phyloP scores from a whole-genome alignment of 805 yeast genomes.

The Hanseniaspora taiwanica region DNA sequence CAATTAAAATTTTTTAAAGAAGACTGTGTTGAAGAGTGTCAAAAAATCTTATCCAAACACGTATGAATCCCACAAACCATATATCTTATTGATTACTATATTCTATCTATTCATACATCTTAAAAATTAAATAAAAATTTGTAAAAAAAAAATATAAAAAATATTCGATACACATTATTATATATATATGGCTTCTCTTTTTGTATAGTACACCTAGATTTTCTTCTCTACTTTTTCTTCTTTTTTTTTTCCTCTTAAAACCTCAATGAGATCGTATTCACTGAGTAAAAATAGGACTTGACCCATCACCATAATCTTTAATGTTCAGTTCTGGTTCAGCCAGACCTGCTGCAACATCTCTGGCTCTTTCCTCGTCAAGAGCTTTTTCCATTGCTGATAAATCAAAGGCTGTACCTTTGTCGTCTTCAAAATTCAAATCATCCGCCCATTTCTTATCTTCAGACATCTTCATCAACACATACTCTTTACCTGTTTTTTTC shows the following conservation, averaged over 20 bases:
- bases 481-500: constrained; percentile 53
- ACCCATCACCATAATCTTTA: constrained; percentile 68
- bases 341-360: not conserved
- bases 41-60: constrained; percentile 3
- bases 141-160: not conserved
- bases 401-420: constrained; percentile 30
- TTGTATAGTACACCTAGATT: too few relatives aligned
- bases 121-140: too few relatives aligned
- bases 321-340: constrained; percentile 28
- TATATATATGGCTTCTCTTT: too few relatives aligned
- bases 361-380: constrained; percentile 16
- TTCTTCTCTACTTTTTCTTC: too few relatives aligned
- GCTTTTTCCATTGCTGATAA: constrained; percentile 29
- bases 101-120: not conserved
- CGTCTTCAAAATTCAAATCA: constrained; percentile 20
- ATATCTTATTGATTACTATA: not conserved
- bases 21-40: constrained; percentile 14
- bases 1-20: constrained; percentile 20
- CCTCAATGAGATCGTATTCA: too few relatives aligned
- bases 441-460: constrained; percentile 46
- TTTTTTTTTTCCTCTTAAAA: not conserved
- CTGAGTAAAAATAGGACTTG: constrained; percentile 24
- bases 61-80: not conserved
- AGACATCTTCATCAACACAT: constrained; percentile 44
- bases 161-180: too few relatives aligned